These are phyloP conservation scores for Colletotrichum sp. DNA, from an alignment of 2,329 filamentous ascomycete species.

Conservation along the genomic window DNA sequence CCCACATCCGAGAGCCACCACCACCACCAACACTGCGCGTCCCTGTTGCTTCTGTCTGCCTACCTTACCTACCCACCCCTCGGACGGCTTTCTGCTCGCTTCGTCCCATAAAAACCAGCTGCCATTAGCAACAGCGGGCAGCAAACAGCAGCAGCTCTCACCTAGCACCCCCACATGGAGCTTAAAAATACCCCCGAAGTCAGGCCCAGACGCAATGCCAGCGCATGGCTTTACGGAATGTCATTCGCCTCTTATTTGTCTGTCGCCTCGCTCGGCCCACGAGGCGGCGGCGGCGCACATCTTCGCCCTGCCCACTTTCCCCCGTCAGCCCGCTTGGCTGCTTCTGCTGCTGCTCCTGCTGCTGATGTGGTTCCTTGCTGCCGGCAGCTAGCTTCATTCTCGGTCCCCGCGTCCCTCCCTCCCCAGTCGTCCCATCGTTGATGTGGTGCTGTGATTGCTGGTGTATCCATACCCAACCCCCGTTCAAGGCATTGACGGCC, in stretches of 20 bases:
- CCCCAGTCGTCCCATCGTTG: background rate
- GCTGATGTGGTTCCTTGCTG: background rate
- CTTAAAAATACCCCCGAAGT: background rate
- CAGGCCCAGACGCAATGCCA: conserved; percentile 3
- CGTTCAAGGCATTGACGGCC: background rate
- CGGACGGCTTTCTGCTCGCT: background rate
- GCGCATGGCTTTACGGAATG: background rate
- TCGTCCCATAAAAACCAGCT: background rate
- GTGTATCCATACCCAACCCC: background rate
- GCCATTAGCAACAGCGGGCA: background rate
- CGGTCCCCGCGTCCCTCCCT: background rate
- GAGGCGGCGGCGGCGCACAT: background rate
- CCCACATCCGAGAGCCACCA: background rate
- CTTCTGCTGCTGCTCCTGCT: background rate
- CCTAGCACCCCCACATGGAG: background rate
- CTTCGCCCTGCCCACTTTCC: background rate
- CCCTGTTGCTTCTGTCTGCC: background rate
- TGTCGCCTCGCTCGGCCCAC: background rate
- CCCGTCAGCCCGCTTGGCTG: background rate
- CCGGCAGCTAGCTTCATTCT: background rate
- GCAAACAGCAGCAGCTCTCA: background rate
- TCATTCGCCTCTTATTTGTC: background rate
- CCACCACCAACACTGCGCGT: background rate
- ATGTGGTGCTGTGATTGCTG: background rate
- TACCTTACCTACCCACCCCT: background rate